Evolutionary conservation across 2,329 filamentous ascomycete genomes (phyloP), one percentile per base, ranked within the genome.

Genomic region (Arthrobotrys sphaeroides): DNA sequence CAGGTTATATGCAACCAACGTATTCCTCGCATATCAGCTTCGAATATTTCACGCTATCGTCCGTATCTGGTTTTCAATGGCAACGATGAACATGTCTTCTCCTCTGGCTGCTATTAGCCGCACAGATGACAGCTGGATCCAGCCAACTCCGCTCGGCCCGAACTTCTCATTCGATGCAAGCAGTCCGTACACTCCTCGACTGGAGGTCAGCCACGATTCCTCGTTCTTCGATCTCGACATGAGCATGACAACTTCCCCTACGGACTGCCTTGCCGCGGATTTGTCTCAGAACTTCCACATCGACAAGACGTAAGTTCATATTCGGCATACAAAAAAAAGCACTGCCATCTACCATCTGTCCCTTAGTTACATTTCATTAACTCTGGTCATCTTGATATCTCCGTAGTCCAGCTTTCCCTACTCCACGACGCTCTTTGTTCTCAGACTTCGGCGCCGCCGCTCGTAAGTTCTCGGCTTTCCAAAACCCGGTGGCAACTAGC

Each of bases 251-350:
- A 96, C 94, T 18, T 99, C 95, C 68, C 95, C 95, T 4, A 94
- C 93, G 36, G 90, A 93, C 61, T 96, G 92, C 81, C 85, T 99
- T 79, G 94, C 94, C 43, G 94, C 93, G 77, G 95, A 99, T 84
- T 87, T 98, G 80, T 97, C 94, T 72, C 93, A 97, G 82, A 99
- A 98, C 85, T 96, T 98, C 82, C 91, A 94, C 82, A 91, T 98
- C 82, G 94, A 97, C 83, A 93, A 91, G 81, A 97, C 94, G 94
- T 97, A 86, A 79, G 87, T 84, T 75, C 77, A 22, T 18, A 36
- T 57, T n/a, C n/a, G n/a, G n/a, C n/a, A n/a, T n/a, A n/a, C n/a
- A n/a, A n/a, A n/a, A n/a, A n/a, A n/a, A n/a, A n/a, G n/a, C n/a
- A n/a, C n/a, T n/a, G 38, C 74, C 20, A 12, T 6, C 20, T 28